A percentile compares a stretch with the other conserved stretches of the same genome.
These are phyloP conservation scores for Veloporphyrellus conicus DNA, from an alignment of 1,284 basidiomycete genomes.

Conservation along the genomic window DNA sequence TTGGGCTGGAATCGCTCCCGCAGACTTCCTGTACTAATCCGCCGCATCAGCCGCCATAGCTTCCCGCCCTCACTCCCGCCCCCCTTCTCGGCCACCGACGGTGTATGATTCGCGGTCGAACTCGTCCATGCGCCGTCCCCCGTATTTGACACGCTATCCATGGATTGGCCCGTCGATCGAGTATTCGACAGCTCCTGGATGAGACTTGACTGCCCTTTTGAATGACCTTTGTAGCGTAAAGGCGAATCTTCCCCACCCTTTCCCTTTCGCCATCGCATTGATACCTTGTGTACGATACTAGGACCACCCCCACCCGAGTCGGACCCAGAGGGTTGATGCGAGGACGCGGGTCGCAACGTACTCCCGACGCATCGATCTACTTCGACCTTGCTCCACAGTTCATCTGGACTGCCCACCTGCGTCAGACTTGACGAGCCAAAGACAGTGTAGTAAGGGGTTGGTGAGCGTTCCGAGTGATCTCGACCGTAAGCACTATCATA, in stretches of 20 bases:
- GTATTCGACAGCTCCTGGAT: conserved; percentile 31
- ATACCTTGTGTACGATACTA: conserved; percentile 35
- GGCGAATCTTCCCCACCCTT: conserved; percentile 22
- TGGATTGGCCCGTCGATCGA: conserved; percentile 10
- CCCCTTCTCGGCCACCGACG: conserved; percentile 12
- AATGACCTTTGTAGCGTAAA: conserved; percentile 6
- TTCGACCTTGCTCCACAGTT: conserved; percentile 20
- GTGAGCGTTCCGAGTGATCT: conserved; percentile 18
- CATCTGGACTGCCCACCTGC: conserved; percentile 42
- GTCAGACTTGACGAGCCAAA: conserved; percentile 45
- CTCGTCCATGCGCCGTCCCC: conserved; percentile 9
- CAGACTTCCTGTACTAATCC: conserved; percentile 60
- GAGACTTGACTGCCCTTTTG: conserved; percentile 34
- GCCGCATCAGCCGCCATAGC: conserved; percentile 66
- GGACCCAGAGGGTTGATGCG: conserved; percentile 14
- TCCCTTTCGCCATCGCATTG: conserved; percentile 41
- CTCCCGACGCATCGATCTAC: not conserved
- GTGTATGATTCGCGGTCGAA: conserved; percentile 1
- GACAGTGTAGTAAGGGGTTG: conserved; percentile 51
- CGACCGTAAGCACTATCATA: no score
- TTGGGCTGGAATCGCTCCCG: conserved; percentile 49
- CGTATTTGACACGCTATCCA: conserved; percentile 15
- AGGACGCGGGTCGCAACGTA: not conserved
- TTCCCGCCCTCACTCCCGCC: conserved; percentile 35
- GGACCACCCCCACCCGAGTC: conserved; percentile 9